Evolutionary conservation across 129 eudicot genomes (phyloP).

Genomic region (Centella asiatica): DNA sequence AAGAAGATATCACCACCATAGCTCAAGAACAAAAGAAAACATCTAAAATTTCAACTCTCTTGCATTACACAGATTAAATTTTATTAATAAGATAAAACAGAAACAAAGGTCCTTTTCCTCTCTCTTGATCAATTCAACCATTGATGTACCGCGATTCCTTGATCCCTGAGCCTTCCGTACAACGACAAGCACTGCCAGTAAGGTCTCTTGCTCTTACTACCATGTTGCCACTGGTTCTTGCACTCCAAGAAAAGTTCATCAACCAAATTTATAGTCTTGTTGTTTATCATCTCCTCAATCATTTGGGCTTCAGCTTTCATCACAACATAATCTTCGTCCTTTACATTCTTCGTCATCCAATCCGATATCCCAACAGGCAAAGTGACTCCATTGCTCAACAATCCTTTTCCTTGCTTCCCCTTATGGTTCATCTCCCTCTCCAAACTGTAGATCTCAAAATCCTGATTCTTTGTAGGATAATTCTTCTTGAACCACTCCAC

Average conservation of each 20-base stretch:
- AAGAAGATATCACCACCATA: background rate
- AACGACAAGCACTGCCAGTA: constrained; percentile 43
- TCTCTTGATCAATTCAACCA: constrained; percentile 29
- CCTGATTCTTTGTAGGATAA: constrained; percentile 51
- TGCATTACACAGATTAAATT: background rate
- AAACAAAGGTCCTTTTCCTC: background rate
- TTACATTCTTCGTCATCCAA: constrained; percentile 56
- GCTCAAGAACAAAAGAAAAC: background rate
- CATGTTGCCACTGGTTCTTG: constrained; percentile 32
- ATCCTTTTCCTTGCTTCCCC: background rate
- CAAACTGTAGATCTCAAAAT: constrained; percentile 41
- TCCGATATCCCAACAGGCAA: constrained; percentile 31
- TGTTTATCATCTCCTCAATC: constrained; percentile 50
- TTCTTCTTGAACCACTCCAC: constrained; percentile 48
- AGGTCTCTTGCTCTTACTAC: constrained; percentile 20
- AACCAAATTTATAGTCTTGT: constrained; percentile 38
- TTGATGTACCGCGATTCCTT: constrained; percentile 45
- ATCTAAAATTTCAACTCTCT: background rate
- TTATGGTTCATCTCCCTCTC: constrained; percentile 20
- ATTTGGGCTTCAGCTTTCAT: constrained; percentile 78
- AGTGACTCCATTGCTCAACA: background rate
- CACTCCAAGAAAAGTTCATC: constrained; percentile 66
- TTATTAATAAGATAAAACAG: background rate
- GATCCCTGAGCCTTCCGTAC: constrained; percentile 33
- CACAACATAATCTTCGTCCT: constrained; percentile 57